phyloP scores from a whole-genome alignment of 192 early-diverging fungal species.

The Backusella westeae region DNA sequence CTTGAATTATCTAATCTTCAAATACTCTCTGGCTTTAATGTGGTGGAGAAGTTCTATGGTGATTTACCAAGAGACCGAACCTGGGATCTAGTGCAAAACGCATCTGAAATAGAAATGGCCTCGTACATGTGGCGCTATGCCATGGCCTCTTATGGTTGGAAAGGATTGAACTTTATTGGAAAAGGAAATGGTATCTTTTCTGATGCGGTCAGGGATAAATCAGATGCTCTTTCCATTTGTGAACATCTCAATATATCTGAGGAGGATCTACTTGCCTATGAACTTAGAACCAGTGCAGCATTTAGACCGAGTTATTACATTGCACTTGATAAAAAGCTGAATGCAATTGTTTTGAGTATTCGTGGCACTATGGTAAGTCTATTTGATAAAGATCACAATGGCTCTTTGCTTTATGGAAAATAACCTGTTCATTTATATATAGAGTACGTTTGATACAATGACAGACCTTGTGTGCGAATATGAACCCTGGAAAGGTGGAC shows the following conservation, averaged over 20 bases:
- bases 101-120: constrained; percentile 34
- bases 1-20: constrained; percentile 67
- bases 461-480: constrained; percentile 81
- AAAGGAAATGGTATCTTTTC: constrained; percentile 66
- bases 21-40: constrained; percentile 63
- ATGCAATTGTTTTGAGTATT: constrained; percentile 66
- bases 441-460: constrained; percentile 73
- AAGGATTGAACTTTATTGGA: constrained; percentile 74
- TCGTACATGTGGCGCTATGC: constrained; percentile 49
- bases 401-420: not conserved
- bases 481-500: constrained; percentile 74
- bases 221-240: constrained; percentile 65
- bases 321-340: constrained; percentile 58
- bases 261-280: constrained; percentile 69
- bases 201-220: constrained; percentile 63
- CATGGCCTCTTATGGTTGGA: constrained; percentile 63
- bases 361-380: constrained; percentile 68
- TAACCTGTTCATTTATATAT: not conserved
- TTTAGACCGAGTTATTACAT: constrained; percentile 76
- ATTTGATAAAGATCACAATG: not conserved
- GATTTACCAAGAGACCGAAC: constrained; percentile 40
- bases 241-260: constrained; percentile 61
- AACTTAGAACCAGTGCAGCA: constrained; percentile 63
- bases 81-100: constrained; percentile 43
- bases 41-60: constrained; percentile 66